A percentile compares a stretch with the other conserved stretches of the same genome.
These are phyloP conservation scores for Teratosphaeria gauchensis DNA, from an alignment of 2,329 filamentous ascomycete genomes.

Conservation along the genomic window DNA sequence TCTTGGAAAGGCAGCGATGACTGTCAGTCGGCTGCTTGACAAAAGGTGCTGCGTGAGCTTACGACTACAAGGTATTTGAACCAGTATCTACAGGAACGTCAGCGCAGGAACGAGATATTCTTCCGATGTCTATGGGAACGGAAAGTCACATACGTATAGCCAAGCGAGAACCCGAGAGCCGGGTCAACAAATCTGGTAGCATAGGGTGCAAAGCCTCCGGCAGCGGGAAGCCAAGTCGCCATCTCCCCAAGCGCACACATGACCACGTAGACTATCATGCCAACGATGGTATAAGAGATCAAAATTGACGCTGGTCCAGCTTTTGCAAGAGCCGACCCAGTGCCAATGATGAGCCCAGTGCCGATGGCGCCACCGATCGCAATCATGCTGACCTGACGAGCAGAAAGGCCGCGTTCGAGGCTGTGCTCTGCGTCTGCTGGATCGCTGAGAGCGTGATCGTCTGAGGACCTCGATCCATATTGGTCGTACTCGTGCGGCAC, in stretches of 20 bases:
- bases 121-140: neutral
- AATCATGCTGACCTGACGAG: constrained; percentile 51
- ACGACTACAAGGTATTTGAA: neutral
- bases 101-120: neutral
- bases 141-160: neutral
- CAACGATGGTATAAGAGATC: constrained; percentile 20
- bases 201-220: neutral
- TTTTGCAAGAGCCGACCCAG: constrained; percentile 8
- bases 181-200: neutral
- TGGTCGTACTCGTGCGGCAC: constrained; percentile 10
- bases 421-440: constrained; percentile 18
- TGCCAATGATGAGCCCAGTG: constrained; percentile 20
- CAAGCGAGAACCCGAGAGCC: neutral
- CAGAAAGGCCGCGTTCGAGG: constrained; percentile 44
- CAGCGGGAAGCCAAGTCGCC: neutral
- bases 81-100: neutral
- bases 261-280: neutral
- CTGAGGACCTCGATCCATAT: constrained; percentile 7
- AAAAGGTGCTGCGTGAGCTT: neutral
- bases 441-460: constrained; percentile 12
- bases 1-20: neutral
- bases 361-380: constrained; percentile 50
- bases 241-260: neutral
- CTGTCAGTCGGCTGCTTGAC: neutral
- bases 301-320: constrained; percentile 1